These are phyloP conservation scores for Candida koratica DNA, from an alignment of 805 yeast genomes.

Conservation along the genomic window DNA sequence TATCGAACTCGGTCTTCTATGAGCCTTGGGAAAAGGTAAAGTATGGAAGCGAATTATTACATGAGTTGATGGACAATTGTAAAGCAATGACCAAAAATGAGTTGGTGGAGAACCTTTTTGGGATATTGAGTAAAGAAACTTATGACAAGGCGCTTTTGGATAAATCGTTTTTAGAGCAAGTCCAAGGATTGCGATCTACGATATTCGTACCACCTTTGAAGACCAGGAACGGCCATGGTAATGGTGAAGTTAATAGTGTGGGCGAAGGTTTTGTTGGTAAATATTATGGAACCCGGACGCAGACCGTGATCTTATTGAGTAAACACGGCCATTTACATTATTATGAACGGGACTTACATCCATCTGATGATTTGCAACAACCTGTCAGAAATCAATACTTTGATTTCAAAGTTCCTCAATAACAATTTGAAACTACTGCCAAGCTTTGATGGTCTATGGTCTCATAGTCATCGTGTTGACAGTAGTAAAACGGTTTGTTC, in stretches of 20 bases:
- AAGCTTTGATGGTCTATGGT: constrained; percentile 31
- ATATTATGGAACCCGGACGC: constrained; percentile 85
- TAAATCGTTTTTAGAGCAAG: constrained; percentile 21
- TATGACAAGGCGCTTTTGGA: constrained; percentile 22
- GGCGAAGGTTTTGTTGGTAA: too few species aligned
- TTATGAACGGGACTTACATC: constrained; percentile 58
- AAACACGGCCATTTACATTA: constrained; percentile 50
- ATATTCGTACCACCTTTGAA: constrained; percentile 71
- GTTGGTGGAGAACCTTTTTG: constrained; percentile 51
- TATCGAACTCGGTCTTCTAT: constrained; percentile 64
- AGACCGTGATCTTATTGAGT: constrained; percentile 66
- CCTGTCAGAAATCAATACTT: constrained; percentile 4
- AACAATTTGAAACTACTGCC: constrained; percentile 10
- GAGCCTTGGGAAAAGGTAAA: constrained; percentile 75
- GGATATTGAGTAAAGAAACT: constrained; percentile 45
- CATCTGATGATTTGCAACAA: constrained; percentile 29
- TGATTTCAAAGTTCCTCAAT: constrained; percentile 7
- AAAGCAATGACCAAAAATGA: constrained; percentile 18
- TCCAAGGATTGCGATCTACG: constrained; percentile 47
- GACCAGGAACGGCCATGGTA: constrained; percentile 18
- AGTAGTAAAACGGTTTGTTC: constrained; percentile 46
- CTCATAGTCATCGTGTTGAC: constrained; percentile 60
- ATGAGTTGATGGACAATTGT: constrained; percentile 16
- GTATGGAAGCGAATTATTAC: constrained; percentile 40
- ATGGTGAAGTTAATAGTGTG: constrained; percentile 11